Base-by-base conservation (phyloP, 2,329 filamentous ascomycete species). In the Diplodia scrobiculata region DNA sequence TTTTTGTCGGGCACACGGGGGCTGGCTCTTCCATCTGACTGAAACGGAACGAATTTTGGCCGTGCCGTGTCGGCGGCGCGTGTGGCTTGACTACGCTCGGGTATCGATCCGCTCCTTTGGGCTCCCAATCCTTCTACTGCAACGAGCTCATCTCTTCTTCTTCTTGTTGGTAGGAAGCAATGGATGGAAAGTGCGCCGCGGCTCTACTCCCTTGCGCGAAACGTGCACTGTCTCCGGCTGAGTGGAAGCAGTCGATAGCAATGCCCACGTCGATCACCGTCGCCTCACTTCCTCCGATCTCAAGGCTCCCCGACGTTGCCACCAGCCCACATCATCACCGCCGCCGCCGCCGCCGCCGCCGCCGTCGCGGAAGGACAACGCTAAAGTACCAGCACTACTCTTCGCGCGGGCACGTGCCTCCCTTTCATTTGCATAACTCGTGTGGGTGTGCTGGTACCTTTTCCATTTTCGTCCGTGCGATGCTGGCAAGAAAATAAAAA, bases 41-140 rank as follows among this genome's bases (percentile, higher is more conserved):
- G 41, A 45, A 45, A 45, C n/a, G 1, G 51, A 45, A 45, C 41
- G 41, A 19, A 45, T 9, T 45, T 45, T 45, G 41, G 41, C 41
- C 38, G 41, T 45, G 41, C 41, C 41, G 41, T 19, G 17, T 45
- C 3, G 41, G 41, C 41, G 41, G 41, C 17, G 41, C n/a, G 17
- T 53, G 51, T 53, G 51, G 51, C 27, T 29, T 19, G 6, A 10
- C n/a, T 53, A 32, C 9, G 14, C 5, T 60, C 55, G 55, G 55
- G 38, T 60, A 60, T 60, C 55, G 55, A 60, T 25, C 55, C 55
- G 55, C 55, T 48, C 55, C 55, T 27, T 48, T 60, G 19, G 47
- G 32, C 55, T 27, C 41, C 41, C 36, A 54, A 10, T 55, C 52
- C 41, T 25, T 19, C 52, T 45, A 6, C 17, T n/a, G 38, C 38